Conservation (phyloP, 2,329 filamentous ascomycete species). For the Calonectria pteridis region DNA sequence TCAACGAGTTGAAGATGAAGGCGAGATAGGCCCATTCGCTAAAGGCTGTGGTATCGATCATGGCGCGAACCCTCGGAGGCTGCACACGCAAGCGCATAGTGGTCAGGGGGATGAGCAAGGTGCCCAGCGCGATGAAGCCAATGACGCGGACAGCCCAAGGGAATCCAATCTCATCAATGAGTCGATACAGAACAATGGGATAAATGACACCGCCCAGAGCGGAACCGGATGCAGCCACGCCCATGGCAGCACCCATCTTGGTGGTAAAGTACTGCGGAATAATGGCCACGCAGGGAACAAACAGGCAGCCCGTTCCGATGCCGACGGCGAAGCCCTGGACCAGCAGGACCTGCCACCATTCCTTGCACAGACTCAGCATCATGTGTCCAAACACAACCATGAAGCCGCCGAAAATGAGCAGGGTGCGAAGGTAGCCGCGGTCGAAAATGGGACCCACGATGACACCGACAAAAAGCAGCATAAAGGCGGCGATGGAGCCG, state of each 20-base stretch:
- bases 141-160: background rate
- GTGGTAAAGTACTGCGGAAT: constrained; percentile 49
- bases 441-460: constrained; percentile 61
- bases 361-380: constrained; percentile 51
- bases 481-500: constrained; percentile 60
- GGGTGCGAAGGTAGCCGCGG: constrained; percentile 56
- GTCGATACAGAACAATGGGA: background rate
- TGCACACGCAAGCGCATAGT: background rate
- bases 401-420: constrained; percentile 56
- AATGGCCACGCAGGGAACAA: constrained; percentile 52
- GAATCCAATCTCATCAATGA: background rate
- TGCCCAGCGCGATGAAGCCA: background rate
- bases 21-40: background rate
- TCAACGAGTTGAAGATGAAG: background rate
- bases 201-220: background rate
- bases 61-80: background rate
- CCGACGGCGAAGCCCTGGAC: constrained; percentile 61
- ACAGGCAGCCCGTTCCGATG: constrained; percentile 57
- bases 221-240: background rate
- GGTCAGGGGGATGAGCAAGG: background rate
- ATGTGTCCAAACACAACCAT: constrained; percentile 61
- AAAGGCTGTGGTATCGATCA: background rate
- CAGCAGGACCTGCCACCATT: constrained; percentile 60
- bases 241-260: constrained; percentile 42
- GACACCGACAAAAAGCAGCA: constrained; percentile 52